These are phyloP conservation scores for Carex kokanica DNA, from an alignment of 176 grass and related monocot genomes.

Conservation along the genomic window DNA sequence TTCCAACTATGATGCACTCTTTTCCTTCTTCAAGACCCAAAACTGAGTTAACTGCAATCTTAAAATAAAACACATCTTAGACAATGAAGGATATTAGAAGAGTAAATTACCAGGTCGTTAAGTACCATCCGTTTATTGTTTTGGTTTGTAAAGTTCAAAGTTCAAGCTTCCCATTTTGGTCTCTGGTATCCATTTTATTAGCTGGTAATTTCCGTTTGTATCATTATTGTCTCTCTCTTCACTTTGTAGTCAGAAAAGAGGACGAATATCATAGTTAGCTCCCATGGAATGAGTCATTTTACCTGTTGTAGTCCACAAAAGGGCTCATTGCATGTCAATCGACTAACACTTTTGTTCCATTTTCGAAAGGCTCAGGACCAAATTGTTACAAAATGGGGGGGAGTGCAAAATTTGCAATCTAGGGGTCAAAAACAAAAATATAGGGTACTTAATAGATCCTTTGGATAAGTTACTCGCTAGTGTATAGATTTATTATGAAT, in stretches of 20 bases:
- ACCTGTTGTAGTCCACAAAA: not conserved
- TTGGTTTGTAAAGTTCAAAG: not conserved
- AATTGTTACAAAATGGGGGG: not conserved
- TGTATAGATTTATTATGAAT: not conserved
- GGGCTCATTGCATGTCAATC: not conserved
- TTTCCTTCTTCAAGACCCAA: constrained; percentile 93
- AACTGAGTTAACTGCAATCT: constrained; percentile 72
- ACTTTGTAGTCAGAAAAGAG: not conserved
- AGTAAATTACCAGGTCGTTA: not conserved
- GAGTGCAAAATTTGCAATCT: not conserved
- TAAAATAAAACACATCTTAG: not conserved
- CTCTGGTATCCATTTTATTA: not conserved
- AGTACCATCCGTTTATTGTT: not conserved
- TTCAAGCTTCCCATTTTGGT: not conserved
- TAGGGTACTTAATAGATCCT: not conserved
- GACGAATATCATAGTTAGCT: not conserved
- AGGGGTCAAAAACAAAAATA: not conserved
- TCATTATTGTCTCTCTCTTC: not conserved
- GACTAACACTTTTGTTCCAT: not conserved
- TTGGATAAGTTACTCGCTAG: not conserved
- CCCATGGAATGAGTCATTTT: not conserved
- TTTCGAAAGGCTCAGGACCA: not conserved
- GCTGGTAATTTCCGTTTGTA: not conserved
- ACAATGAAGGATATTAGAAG: not conserved
- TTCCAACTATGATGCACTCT: constrained; percentile 86